phyloP scores from a whole-genome alignment of 305 asterid genomes.

The Fraxinus nigra region DNA sequence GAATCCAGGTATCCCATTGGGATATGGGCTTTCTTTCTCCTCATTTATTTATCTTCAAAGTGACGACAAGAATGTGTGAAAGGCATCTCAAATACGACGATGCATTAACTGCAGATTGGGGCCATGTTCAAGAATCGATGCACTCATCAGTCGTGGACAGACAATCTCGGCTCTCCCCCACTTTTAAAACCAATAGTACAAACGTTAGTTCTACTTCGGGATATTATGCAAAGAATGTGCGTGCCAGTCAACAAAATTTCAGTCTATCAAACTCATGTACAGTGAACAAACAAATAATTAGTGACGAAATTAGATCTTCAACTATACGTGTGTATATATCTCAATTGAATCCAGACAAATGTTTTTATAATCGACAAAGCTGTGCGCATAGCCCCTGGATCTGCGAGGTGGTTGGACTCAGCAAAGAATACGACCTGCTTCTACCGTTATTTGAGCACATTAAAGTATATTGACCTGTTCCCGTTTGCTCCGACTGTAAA shows the following conservation, averaged over 20 bases:
- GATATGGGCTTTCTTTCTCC: not conserved
- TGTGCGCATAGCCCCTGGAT: conserved; percentile 74
- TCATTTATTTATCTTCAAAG: not conserved
- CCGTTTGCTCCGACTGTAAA: conserved; percentile 43
- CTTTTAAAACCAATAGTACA: not conserved
- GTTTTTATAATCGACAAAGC: conserved; percentile 57
- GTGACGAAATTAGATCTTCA: conserved; percentile 5
- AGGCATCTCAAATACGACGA: not conserved
- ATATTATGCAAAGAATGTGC: not conserved
- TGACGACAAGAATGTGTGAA: not conserved
- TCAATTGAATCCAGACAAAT: not conserved
- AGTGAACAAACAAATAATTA: not conserved
- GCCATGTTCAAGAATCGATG: conserved; percentile 5
- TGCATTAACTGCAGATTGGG: conserved; percentile 9
- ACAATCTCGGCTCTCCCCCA: not conserved
- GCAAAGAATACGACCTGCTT: conserved; percentile 44
- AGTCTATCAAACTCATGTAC: not conserved
- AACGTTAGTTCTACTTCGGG: not conserved
- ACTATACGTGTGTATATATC: conserved; percentile 3
- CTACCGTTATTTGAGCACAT: conserved; percentile 54
- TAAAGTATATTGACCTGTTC: conserved; percentile 37
- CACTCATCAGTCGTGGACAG: not conserved
- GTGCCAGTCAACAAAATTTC: not conserved
- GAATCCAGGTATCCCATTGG: not conserved
- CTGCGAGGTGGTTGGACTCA: conserved; percentile 44